Evolutionary conservation across 768 basidiomycete genomes (phyloP).

Genomic region (Coprinellus micaceus): DNA sequence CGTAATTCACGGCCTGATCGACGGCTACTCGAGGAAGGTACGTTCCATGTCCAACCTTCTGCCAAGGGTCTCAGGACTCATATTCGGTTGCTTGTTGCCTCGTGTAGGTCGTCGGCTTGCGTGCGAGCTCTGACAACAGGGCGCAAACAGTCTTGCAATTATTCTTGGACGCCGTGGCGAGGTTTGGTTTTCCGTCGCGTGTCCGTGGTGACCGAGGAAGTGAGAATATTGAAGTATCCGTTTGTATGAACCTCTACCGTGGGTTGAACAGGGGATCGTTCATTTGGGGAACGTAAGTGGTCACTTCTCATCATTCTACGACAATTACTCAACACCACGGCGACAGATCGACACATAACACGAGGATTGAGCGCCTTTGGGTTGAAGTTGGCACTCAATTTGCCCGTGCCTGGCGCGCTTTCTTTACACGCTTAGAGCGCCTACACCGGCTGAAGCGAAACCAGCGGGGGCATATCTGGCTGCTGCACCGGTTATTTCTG

Average conservation of each 20-base stretch:
- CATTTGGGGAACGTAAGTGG: conserved; percentile 6
- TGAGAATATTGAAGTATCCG: background rate
- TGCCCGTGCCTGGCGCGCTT: conserved; percentile 31
- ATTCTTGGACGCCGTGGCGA: background rate
- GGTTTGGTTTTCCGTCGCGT: background rate
- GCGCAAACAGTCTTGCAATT: background rate
- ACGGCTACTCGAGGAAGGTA: conserved; percentile 37
- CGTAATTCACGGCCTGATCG: conserved; percentile 39
- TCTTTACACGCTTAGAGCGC: conserved; percentile 31
- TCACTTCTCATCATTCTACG: background rate
- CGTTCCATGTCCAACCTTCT: too few species aligned
- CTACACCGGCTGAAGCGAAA: conserved; percentile 15
- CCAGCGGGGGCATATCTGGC: too few species aligned
- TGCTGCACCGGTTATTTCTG: too few species aligned
- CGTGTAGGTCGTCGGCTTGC: background rate
- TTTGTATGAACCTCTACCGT: background rate
- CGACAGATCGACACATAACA: conserved; percentile 28
- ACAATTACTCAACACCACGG: too few species aligned
- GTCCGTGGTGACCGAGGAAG: conserved; percentile 1
- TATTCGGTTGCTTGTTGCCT: too few species aligned
- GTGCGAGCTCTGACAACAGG: background rate
- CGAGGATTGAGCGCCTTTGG: conserved; percentile 38
- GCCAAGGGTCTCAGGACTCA: too few species aligned
- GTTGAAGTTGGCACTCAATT: conserved; percentile 36
- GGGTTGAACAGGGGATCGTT: background rate